Conservation (phyloP, 2,329 filamentous ascomycete species). For the Daldinia sp. region DNA sequence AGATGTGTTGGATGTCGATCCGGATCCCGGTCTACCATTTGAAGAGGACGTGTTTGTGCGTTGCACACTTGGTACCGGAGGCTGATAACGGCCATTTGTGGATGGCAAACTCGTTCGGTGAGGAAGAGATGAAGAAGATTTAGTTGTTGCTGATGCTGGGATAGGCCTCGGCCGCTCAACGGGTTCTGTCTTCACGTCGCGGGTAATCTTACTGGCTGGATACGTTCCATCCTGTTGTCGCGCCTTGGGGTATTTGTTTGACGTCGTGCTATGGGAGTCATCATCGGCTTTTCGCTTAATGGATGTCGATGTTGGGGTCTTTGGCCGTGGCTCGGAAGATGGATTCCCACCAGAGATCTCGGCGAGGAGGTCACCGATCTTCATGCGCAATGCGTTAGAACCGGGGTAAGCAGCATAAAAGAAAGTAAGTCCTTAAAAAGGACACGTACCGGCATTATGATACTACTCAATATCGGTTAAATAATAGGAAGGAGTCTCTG, state of each 20-base stretch:
- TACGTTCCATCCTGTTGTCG: slow-evolving; percentile 43
- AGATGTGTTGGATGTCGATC: slow-evolving; percentile 16
- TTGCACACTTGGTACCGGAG: slow-evolving; percentile 36
- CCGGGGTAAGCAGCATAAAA: slow-evolving; percentile 5
- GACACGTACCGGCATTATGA: slow-evolving; percentile 52
- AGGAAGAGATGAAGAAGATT: slow-evolving; percentile 43
- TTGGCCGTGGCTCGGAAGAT: slow-evolving; percentile 46
- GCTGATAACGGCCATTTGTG: slow-evolving; percentile 42
- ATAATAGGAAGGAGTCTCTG: slow-evolving; percentile 26
- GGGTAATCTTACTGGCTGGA: slow-evolving; percentile 41
- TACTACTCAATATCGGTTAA: slow-evolving; percentile 21
- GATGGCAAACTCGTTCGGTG: slow-evolving; percentile 41
- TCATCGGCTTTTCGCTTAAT: slow-evolving; percentile 67
- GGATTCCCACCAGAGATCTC: slow-evolving; percentile 66
- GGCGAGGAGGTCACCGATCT: slow-evolving; percentile 67
- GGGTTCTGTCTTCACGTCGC: slow-evolving; percentile 38
- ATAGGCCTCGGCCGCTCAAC: slow-evolving; percentile 39
- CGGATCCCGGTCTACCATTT: slow-evolving; percentile 33
- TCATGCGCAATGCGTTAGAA: slow-evolving; percentile 34
- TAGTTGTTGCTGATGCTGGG: slow-evolving; percentile 36
- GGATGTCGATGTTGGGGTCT: slow-evolving; percentile 44
- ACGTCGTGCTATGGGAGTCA: slow-evolving; percentile 47
- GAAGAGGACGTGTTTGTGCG: slow-evolving; percentile 30
- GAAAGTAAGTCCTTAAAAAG: not conserved
- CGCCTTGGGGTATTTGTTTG: slow-evolving; percentile 42